Percentiles rank a stretch among this genome's conserved stretches.
phyloP scores from a whole-genome alignment of 108 stramenopile genomes.

The Pseudonitzschia multistriata region DNA sequence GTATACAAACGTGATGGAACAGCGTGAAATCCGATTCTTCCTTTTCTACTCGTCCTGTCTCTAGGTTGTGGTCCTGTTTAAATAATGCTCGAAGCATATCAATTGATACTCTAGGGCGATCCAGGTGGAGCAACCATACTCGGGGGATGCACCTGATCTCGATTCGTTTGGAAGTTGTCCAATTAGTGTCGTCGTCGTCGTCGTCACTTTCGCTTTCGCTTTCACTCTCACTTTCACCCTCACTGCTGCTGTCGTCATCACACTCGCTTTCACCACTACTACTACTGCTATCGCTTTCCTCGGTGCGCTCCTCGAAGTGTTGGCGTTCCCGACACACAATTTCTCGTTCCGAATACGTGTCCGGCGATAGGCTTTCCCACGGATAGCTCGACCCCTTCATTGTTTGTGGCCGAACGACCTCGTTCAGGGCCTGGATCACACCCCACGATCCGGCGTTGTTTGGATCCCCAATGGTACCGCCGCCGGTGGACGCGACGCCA shows the following conservation, averaged over 20 bases:
- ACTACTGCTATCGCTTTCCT: background rate
- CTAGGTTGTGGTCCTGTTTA: background rate
- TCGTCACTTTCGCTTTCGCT: background rate
- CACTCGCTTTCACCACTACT: background rate
- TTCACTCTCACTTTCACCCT: slow-evolving; percentile 8
- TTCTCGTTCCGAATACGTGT: slow-evolving; percentile 11
- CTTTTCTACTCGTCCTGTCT: background rate
- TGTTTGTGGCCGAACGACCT: slow-evolving; percentile 12
- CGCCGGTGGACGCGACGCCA: background rate
- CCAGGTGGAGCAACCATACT: slow-evolving; percentile 31
- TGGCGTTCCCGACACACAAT: background rate
- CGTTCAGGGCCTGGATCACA: slow-evolving; percentile 15
- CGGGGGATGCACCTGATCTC: slow-evolving; percentile 26
- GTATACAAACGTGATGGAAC: background rate
- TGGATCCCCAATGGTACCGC: background rate
- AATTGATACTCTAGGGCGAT: slow-evolving; percentile 19
- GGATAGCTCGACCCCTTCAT: slow-evolving; percentile 9
- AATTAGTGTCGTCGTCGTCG: slow-evolving; percentile 6
- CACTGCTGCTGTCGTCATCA: background rate
- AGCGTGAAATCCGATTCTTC: background rate
- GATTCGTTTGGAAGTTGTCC: slow-evolving; percentile 27
- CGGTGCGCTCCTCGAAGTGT: background rate
- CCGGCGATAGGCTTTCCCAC: slow-evolving; percentile 7
- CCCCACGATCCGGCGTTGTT: background rate
- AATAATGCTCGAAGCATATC: background rate